Conservation (phyloP, 352 stramenopile species). For the Phytopythium cucurbitacearum region DNA sequence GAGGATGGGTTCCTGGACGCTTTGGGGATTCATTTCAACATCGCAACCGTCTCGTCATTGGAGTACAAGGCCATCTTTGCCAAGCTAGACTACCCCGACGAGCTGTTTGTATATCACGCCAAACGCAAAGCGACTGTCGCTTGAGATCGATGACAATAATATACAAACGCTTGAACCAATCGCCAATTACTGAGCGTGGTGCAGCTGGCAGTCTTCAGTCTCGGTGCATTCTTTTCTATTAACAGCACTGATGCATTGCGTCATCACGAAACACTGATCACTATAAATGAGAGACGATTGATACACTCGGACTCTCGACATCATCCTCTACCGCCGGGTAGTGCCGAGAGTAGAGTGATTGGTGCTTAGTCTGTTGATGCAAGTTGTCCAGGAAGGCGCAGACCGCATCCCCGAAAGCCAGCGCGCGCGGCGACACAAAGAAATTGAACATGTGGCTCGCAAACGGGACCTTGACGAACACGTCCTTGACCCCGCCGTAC, state of each 20-base stretch:
- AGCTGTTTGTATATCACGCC: conserved; percentile 42
- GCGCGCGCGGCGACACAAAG: conserved; percentile 41
- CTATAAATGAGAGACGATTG: neutral
- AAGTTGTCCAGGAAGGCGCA: conserved; percentile 54
- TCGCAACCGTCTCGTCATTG: conserved; percentile 14
- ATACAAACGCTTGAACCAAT: no score
- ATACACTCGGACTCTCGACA: conserved; percentile 17
- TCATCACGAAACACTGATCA: no score
- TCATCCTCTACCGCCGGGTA: conserved; percentile 8
- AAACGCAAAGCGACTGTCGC: conserved; percentile 7
- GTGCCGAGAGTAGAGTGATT: conserved; percentile 22
- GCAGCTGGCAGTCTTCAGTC: neutral
- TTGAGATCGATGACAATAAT: no score
- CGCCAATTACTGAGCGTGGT: no score
- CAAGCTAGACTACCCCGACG: conserved; percentile 31
- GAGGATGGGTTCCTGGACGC: conserved; percentile 35
- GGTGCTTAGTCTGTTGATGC: conserved; percentile 34
- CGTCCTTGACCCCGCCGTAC: conserved; percentile 34
- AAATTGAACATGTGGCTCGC: conserved; percentile 67
- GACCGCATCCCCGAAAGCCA: conserved; percentile 50
- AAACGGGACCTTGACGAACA: conserved; percentile 50
- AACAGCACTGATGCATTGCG: neutral
- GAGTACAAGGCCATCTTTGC: conserved; percentile 18
- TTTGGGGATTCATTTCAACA: conserved; percentile 21
- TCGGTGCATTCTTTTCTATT: no score